These are phyloP conservation scores for Jacaranda copaia DNA, from an alignment of 257 asterid genomes.

Conservation along the genomic window DNA sequence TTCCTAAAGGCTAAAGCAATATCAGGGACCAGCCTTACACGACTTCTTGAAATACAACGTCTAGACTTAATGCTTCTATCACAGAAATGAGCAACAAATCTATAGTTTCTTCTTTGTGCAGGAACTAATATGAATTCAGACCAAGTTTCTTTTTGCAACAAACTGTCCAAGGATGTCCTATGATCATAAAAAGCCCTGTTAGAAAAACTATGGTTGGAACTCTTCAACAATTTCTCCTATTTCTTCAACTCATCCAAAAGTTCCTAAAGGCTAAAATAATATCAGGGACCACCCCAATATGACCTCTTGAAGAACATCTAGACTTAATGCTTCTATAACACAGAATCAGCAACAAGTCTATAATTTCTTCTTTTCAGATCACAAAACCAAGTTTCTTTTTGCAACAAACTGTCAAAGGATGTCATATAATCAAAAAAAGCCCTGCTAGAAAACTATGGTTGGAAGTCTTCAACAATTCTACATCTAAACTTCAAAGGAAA, in stretches of 20 bases:
- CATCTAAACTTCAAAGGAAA: conserved; percentile 18
- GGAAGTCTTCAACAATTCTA: not conserved
- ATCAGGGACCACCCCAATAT: no score
- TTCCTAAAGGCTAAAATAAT: no score
- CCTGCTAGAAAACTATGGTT: not conserved
- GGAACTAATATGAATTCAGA: conserved; percentile 1
- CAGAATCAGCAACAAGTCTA: not conserved
- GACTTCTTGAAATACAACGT: not conserved
- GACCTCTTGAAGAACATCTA: no score
- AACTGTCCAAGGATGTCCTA: not conserved
- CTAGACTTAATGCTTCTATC: not conserved
- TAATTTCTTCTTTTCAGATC: conserved; percentile 7
- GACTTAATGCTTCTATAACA: not conserved
- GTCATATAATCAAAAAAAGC: not conserved
- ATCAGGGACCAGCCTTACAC: conserved; percentile 37
- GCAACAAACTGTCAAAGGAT: not conserved
- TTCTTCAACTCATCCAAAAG: no score
- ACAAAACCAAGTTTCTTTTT: conserved; percentile 12
- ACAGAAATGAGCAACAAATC: not conserved
- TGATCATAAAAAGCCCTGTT: not conserved
- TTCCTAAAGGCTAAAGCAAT: conserved; percentile 58
- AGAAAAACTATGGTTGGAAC: not conserved
- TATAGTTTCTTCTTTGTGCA: not conserved
- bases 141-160: conserved; percentile 3
- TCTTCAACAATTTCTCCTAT: not conserved